phyloP scores from a whole-genome alignment of 768 basidiomycete species.

The Leccinum ochraceum region DNA sequence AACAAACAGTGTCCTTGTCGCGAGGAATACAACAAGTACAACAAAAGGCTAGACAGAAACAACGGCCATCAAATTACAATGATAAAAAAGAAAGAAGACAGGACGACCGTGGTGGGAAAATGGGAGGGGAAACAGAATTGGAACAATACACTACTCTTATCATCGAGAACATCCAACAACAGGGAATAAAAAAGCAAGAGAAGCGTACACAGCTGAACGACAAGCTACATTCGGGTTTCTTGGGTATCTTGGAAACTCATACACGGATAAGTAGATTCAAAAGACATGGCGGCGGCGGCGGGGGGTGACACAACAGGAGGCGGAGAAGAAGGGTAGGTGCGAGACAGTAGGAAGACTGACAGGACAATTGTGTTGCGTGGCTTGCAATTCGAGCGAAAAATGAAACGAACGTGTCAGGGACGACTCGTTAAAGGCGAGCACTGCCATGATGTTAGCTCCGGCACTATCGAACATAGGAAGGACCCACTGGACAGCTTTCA shows the following conservation, averaged over 20 bases:
- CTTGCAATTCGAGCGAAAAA: neutral
- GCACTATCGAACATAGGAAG: neutral
- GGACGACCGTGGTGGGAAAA: neutral
- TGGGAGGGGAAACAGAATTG: neutral
- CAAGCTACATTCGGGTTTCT: constrained; percentile 20
- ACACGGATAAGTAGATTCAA: constrained; percentile 6
- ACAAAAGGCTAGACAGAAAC: constrained; percentile 10
- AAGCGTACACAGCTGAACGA: constrained; percentile 19
- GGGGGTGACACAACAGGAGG: neutral
- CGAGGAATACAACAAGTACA: constrained; percentile 7
- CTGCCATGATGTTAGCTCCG: neutral
- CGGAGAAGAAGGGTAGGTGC: constrained; percentile 1
- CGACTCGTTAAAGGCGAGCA: neutral
- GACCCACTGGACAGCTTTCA: neutral
- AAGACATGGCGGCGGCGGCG: neutral
- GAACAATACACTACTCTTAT: constrained; percentile 8
- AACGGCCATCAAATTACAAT: neutral
- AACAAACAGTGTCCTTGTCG: neutral
- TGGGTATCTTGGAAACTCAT: constrained; percentile 15
- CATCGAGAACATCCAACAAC: constrained; percentile 11
- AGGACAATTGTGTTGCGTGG: neutral
- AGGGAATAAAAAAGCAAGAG: constrained; percentile 8
- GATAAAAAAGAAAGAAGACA: constrained; percentile 6
- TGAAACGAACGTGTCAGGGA: neutral
- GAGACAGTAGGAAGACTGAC: neutral